phyloP scores from a whole-genome alignment of 768 basidiomycete species.

The Phaffia australis region DNA sequence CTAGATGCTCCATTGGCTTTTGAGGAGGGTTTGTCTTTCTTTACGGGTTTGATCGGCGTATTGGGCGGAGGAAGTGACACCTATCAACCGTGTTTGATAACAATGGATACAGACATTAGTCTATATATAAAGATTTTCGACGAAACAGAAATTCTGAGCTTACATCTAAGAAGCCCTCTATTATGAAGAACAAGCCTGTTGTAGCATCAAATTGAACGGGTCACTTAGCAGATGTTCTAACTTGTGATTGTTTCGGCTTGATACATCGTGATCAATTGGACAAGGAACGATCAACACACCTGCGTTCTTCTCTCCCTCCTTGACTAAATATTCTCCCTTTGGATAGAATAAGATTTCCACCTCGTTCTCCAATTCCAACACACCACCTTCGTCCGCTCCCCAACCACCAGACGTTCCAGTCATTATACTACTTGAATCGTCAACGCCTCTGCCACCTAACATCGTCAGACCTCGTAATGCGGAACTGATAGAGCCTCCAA shows the following conservation, averaged over 20 bases:
- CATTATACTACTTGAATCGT: conserved; percentile 43
- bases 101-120: conserved; percentile 22
- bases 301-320: conserved; percentile 78
- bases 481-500: conserved; percentile 29
- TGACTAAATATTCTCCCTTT: conserved; percentile 72
- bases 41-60: neutral
- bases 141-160: conserved; percentile 6
- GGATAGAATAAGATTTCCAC: conserved; percentile 91
- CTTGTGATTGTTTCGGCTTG: neutral
- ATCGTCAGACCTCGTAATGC: conserved; percentile 35
- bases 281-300: conserved; percentile 42
- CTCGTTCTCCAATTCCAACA: conserved; percentile 85
- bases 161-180: conserved; percentile 92
- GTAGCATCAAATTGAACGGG: neutral
- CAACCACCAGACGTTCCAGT: conserved; percentile 46
- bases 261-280: neutral
- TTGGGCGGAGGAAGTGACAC: conserved; percentile 18
- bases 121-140: conserved; percentile 14
- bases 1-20: neutral
- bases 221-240: neutral
- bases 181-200: conserved; percentile 77
- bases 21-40: neutral
- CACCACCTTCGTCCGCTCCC: conserved; percentile 40
- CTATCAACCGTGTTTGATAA: neutral
- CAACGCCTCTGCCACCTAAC: conserved; percentile 31